A percentile compares a stretch with the other conserved stretches of the same genome.
Evolutionary conservation across 768 basidiomycete species (phyloP).

Genomic region (Hygrophorus russula): DNA sequence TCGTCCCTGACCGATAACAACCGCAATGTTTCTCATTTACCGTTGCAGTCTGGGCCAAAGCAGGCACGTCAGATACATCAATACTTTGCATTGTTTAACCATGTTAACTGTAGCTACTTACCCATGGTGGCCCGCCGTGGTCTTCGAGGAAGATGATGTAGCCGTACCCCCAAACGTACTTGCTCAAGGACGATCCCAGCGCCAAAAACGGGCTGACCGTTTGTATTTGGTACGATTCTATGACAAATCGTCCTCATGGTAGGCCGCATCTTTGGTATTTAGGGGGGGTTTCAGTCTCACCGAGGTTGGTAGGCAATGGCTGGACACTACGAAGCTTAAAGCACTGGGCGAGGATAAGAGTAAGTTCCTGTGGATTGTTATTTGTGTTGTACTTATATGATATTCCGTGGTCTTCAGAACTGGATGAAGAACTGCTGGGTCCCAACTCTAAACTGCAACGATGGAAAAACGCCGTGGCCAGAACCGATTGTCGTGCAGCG

Average conservation of each 20-base stretch:
- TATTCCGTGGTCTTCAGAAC: constrained; percentile 24
- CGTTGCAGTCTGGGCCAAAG: constrained; percentile 73
- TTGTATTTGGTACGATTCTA: constrained; percentile 71
- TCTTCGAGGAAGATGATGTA: constrained; percentile 51
- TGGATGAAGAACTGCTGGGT: constrained; percentile 56
- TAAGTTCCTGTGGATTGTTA: constrained; percentile 21
- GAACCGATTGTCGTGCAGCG: constrained; percentile 48
- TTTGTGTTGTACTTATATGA: not conserved
- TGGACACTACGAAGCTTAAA: constrained; percentile 43
- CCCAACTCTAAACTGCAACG: constrained; percentile 39
- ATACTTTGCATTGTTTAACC: constrained; percentile 1
- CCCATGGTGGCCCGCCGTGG: constrained; percentile 85
- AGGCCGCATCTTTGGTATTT: constrained; percentile 8
- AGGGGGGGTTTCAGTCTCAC: not conserved
- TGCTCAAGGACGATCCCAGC: constrained; percentile 10
- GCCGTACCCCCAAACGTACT: constrained; percentile 39
- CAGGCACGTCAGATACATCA: constrained; percentile 28
- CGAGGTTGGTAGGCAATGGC: constrained; percentile 43
- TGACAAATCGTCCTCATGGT: constrained; percentile 60
- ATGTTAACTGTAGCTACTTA: constrained; percentile 39
- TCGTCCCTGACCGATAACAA: constrained; percentile 6
- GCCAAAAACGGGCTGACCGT: constrained; percentile 23
- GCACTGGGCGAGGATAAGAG: constrained; percentile 61
- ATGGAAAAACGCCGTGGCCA: constrained; percentile 43
- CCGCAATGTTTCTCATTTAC: not conserved